phyloP scores from a whole-genome alignment of 352 stramenopile genomes.

The Stephanocyclus meneghinianus region DNA sequence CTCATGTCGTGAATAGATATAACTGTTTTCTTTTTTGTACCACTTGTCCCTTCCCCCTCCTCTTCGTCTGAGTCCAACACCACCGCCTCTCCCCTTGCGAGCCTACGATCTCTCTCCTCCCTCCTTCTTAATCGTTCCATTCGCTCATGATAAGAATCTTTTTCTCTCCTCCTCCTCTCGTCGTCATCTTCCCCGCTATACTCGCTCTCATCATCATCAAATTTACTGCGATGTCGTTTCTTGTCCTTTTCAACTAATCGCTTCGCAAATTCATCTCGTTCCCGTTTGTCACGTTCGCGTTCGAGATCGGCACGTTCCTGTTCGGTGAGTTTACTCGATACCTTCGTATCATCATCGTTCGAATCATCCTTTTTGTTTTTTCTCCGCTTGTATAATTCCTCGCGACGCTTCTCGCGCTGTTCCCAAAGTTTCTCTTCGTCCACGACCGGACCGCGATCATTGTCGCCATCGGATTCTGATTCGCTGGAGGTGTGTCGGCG shows the following conservation, averaged over 20 bases:
- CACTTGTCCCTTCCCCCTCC: constrained; percentile 53
- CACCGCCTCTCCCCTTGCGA: constrained; percentile 35
- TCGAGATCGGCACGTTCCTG: constrained; percentile 69
- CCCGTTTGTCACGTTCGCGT: constrained; percentile 72
- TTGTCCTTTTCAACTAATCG: constrained; percentile 69
- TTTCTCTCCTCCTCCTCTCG: constrained; percentile 25
- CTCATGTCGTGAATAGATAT: constrained; percentile 80
- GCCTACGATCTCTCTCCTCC: constrained; percentile 51
- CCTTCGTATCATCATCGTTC: constrained; percentile 6
- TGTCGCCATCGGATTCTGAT: constrained; percentile 2
- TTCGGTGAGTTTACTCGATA: constrained; percentile 48
- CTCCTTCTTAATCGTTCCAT: constrained; percentile 47
- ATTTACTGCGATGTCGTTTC: constrained; percentile 54
- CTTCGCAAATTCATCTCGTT: constrained; percentile 81
- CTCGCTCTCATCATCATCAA: constrained; percentile 36
- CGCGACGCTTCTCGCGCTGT: neutral
- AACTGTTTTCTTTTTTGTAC: constrained; percentile 67
- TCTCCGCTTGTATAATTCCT: neutral
- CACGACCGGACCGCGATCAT: neutral
- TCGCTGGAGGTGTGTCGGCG: neutral
- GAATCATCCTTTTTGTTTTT: constrained; percentile 10
- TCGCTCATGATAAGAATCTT: constrained; percentile 25
- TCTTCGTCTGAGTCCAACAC: constrained; percentile 17
- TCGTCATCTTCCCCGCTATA: constrained; percentile 35
- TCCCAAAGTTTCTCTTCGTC: constrained; percentile 3